Base-by-base conservation (phyloP, 768 basidiomycete species). In the Collybiopsis confluens region DNA sequence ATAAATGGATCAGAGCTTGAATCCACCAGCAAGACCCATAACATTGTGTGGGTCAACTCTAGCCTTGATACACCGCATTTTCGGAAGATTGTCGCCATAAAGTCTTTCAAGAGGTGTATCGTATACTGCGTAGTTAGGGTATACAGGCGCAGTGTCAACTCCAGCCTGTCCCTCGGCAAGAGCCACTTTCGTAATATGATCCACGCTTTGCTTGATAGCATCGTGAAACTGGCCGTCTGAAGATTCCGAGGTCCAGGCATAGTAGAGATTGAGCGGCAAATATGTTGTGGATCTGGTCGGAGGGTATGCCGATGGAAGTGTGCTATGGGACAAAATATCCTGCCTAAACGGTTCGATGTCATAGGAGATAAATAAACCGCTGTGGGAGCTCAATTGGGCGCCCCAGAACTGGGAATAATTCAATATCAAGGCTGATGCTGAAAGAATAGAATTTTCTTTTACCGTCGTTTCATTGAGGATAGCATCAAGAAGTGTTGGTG, bases 1-100 rank as follows among this genome's bases (percentile, higher is more conserved):
- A n/a, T n/a, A n/a, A n/a, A n/a, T 33, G 30, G 30, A 27, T 70
- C 58, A 74, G 41, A 81, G 65, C 65, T 83, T 85, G 65, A 76
- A 85, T 7, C 84, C 86, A 4, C 84, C 85, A n/a, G 84, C 73
- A 18, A 85, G 74, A 15, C 74, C 76, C 83, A 88, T 87, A 35
- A 86, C 72, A 59, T 80, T 73, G 9, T 66, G 45, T 0, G 85
- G 85, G 62, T 88, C 86, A 51, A 80, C 70, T 24, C 46, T 50
- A 53, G 56, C 59, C 61, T 78, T 81, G n/a, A 85, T 63, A 10
- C 48, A 55, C 50, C 62, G 55, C 54, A 86, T 58, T 21, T 37
- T 48, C n/a, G 50, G 26, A 15, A 52, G 9, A 18, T 43, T 52
- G 30, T 53, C 52, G 28, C 52, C 52, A 57, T 81, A 86, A 26